Percentiles rank a stretch among this genome's conserved stretches.
phyloP scores from a whole-genome alignment of 345 rosid genomes.

The Nephelium lappaceum region DNA sequence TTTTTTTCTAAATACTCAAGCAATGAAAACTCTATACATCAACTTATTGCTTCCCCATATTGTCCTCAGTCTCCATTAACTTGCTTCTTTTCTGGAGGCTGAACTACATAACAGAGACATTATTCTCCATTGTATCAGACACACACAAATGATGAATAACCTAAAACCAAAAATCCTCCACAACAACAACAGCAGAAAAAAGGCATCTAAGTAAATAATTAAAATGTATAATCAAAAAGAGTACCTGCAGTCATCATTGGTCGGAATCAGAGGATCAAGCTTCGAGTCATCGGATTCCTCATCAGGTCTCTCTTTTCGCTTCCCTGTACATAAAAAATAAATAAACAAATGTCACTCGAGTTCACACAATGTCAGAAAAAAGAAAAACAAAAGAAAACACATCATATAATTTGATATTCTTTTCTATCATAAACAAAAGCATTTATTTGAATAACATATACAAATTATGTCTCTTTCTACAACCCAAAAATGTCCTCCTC shows the following conservation, averaged over 20 bases:
- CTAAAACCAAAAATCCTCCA: background rate
- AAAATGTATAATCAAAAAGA: conserved; percentile 17
- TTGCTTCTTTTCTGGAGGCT: background rate
- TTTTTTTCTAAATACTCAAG: too few species aligned
- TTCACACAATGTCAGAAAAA: background rate
- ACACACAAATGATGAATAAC: background rate
- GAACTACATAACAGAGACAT: background rate
- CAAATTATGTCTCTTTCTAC: background rate
- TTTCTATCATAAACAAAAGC: background rate
- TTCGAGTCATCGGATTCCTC: conserved; percentile 47
- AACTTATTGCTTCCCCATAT: too few species aligned
- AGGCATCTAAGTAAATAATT: background rate
- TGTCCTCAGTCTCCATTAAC: too few species aligned
- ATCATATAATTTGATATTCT: background rate
- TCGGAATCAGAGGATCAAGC: conserved; percentile 59
- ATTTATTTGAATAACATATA: background rate
- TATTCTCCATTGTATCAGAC: background rate
- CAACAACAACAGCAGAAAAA: background rate
- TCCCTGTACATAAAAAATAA: conserved; percentile 46
- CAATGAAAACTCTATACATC: too few species aligned
- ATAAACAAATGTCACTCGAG: background rate
- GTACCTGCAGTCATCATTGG: conserved; percentile 75
- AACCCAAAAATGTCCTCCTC: background rate
- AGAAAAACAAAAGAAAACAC: background rate
- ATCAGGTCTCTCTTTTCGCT: conserved; percentile 75